These are phyloP conservation scores for Canna indica DNA, from an alignment of 176 grass and related monocot genomes.

Conservation along the genomic window DNA sequence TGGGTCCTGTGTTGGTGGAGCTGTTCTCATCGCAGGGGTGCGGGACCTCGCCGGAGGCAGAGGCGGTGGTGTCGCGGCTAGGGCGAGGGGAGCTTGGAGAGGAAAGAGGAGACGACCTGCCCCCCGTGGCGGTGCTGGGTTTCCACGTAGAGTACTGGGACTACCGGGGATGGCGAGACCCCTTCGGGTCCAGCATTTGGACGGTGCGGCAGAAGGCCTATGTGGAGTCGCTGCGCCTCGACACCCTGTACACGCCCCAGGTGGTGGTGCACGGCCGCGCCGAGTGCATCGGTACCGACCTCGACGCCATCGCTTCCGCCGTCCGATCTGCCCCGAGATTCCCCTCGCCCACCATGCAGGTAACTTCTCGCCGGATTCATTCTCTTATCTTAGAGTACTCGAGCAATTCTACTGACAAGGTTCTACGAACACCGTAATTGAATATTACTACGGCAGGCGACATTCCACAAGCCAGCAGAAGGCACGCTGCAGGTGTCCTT, in stretches of 20 bases:
- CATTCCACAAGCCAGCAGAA: constrained; percentile 43
- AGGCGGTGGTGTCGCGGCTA: neutral
- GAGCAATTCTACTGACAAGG: too few relatives aligned
- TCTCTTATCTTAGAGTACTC: too few relatives aligned
- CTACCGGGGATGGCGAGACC: constrained; percentile 3
- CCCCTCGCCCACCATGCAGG: constrained; percentile 66
- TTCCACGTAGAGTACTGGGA: constrained; percentile 70
- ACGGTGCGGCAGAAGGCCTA: constrained; percentile 44
- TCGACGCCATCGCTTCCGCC: constrained; percentile 37
- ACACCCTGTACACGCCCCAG: constrained; percentile 90
- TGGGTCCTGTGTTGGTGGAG: constrained; percentile 74
- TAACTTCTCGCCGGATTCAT: too few relatives aligned
- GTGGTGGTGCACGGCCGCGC: constrained; percentile 62
- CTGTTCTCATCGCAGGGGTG: constrained; percentile 45
- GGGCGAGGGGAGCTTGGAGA: neutral
- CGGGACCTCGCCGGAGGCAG: neutral
- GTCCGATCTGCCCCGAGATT: constrained; percentile 48
- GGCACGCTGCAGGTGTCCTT: constrained; percentile 57
- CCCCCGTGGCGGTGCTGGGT: constrained; percentile 25
- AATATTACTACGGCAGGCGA: too few relatives aligned
- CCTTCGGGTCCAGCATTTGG: constrained; percentile 3
- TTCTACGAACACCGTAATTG: too few relatives aligned
- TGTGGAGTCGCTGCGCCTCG: constrained; percentile 75
- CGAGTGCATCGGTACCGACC: constrained; percentile 75
- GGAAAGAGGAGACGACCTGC: too few relatives aligned